Evolutionary conservation across 225 moss, liverwort and hornwort genomes (phyloP).

Genomic region (Physcomitrellopsis africana): DNA sequence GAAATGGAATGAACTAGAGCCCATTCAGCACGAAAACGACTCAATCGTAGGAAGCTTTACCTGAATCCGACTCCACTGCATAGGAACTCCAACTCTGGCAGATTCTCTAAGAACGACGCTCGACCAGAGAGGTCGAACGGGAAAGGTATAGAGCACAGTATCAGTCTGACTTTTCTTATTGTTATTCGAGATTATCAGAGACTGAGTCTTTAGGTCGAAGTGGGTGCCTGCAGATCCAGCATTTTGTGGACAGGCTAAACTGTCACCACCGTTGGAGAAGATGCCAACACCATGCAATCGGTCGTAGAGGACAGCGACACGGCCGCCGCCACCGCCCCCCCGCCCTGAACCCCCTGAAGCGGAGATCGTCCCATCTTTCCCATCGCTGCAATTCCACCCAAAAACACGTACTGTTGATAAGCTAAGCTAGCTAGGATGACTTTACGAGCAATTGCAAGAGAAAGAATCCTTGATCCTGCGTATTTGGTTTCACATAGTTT

Average conservation of each 20-base stretch:
- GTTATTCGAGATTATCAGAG: slow-evolving; percentile 59
- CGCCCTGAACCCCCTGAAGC: slow-evolving; percentile 69
- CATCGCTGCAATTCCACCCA: slow-evolving; percentile 38
- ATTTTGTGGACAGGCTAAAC: slow-evolving; percentile 60
- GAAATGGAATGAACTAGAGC: not conserved
- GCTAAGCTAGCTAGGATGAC: not conserved
- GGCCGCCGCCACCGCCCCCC: slow-evolving; percentile 78
- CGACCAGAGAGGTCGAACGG: slow-evolving; percentile 66
- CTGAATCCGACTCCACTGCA: slow-evolving; percentile 77
- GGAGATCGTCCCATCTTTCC: slow-evolving; percentile 54
- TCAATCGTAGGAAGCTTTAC: slow-evolving; percentile 25
- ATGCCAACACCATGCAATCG: slow-evolving; percentile 38
- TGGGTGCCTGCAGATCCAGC: slow-evolving; percentile 71
- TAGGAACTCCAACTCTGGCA: slow-evolving; percentile 62
- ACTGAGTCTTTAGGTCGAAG: slow-evolving; percentile 57
- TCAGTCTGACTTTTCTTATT: slow-evolving; percentile 56
- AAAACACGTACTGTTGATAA: not conserved
- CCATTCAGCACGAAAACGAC: too few relatives aligned
- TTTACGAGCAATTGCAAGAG: not conserved
- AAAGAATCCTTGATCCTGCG: too few relatives aligned
- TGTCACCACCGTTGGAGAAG: slow-evolving; percentile 59
- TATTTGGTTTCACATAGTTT: too few relatives aligned
- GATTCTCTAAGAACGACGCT: slow-evolving; percentile 47
- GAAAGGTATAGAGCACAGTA: slow-evolving; percentile 65
- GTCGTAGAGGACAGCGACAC: slow-evolving; percentile 47